Percentiles rank a stretch among this genome's conserved stretches.
Conservation (phyloP, 139 green algal genomes). For the Coelastrella sp. region DNA sequence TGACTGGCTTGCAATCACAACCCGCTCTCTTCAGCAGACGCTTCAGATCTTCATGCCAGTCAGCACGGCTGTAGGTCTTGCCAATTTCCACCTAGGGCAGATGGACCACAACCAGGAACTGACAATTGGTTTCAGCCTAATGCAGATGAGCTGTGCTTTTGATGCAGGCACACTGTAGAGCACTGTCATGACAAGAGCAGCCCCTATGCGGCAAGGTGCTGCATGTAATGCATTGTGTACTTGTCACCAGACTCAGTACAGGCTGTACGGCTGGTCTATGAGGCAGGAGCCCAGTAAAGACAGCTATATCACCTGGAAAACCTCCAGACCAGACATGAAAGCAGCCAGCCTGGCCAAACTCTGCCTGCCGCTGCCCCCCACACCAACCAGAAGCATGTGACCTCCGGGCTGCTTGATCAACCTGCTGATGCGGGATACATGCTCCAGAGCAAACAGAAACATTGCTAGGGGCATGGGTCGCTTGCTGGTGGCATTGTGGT, state of each 20-base stretch:
- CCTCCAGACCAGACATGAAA: conserved; percentile 76
- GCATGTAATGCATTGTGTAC: too few relatives aligned
- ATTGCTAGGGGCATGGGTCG: conserved; percentile 84
- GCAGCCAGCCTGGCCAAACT: conserved; percentile 76
- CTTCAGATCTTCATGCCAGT: conserved; percentile 88
- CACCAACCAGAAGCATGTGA: conserved; percentile 82
- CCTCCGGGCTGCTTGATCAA: conserved; percentile 79
- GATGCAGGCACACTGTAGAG: background rate
- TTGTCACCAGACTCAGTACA: too few relatives aligned
- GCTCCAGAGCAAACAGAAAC: conserved; percentile 85
- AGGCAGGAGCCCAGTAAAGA: too few relatives aligned
- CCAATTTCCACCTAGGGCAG: conserved; percentile 78
- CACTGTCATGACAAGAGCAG: background rate
- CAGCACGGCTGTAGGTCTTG: conserved; percentile 77
- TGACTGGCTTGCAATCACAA: conserved; percentile 55
- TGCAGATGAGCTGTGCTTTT: background rate
- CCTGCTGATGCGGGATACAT: conserved; percentile 76
- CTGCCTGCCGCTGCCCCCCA: conserved; percentile 80
- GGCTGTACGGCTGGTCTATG: too few relatives aligned
- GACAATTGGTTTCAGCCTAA: background rate
- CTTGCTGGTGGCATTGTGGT: conserved; percentile 83
- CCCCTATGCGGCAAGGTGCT: too few relatives aligned
- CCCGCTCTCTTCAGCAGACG: conserved; percentile 66
- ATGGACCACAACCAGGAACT: too few relatives aligned
- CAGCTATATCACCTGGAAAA: conserved; percentile 68